A percentile compares a stretch with the other conserved stretches of the same genome.
Evolutionary conservation across 768 basidiomycete genomes (phyloP).

Genomic region (Tricholoma terreum): DNA sequence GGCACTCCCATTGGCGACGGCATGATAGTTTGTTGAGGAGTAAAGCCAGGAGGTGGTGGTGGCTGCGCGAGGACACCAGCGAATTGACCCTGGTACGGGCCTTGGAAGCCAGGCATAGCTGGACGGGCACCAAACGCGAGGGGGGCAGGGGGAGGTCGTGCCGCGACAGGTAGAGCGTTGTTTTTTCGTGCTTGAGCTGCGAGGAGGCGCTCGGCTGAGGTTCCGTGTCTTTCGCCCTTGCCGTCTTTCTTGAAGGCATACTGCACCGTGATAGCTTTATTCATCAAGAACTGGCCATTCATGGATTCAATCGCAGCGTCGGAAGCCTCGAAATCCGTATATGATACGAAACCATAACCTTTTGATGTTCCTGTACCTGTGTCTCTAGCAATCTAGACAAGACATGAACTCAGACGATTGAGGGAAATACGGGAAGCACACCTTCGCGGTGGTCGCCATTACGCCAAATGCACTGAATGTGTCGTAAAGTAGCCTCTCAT

Average conservation of each 20-base stretch:
- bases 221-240: constrained; percentile 96
- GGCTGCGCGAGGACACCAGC: constrained; percentile 84
- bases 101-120: constrained; percentile 68
- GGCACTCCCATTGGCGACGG: constrained; percentile 43
- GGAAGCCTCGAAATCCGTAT: constrained; percentile 95
- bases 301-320: constrained; percentile 96
- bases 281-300: constrained; percentile 98
- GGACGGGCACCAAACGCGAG: constrained; percentile 69
- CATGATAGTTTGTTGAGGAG: constrained; percentile 66
- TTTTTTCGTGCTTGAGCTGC: constrained; percentile 96
- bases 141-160: constrained; percentile 72
- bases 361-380: constrained; percentile 81
- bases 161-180: constrained; percentile 78
- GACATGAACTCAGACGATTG: constrained; percentile 5
- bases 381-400: constrained; percentile 83
- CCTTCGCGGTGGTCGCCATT: constrained; percentile 89
- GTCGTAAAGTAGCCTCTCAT: constrained; percentile 89
- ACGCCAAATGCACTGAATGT: constrained; percentile 95
- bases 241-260: constrained; percentile 99
- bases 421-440: constrained; percentile 30
- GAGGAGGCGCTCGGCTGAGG: constrained; percentile 92
- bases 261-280: constrained; percentile 95
- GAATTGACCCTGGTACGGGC: constrained; percentile 88
- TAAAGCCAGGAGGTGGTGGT: constrained; percentile 78
- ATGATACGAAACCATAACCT: constrained; percentile 96